phyloP scores from a whole-genome alignment of 306 rosid genomes.

The Fragaria ananassa region DNA sequence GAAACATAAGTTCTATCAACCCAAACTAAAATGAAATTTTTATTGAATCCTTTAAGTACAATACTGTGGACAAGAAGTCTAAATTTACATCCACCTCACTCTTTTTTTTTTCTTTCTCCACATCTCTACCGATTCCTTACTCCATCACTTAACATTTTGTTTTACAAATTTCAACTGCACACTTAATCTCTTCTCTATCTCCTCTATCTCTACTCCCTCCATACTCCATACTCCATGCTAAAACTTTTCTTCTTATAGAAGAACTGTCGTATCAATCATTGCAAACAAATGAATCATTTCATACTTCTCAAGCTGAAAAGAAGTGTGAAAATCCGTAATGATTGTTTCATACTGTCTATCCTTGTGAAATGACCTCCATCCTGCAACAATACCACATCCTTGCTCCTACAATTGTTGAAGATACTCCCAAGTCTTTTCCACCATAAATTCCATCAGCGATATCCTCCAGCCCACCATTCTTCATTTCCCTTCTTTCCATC shows the following conservation, averaged over 20 bases:
- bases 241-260: background rate
- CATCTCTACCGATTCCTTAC: background rate
- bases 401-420: background rate
- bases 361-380: background rate
- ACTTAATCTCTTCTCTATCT: background rate
- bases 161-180: background rate
- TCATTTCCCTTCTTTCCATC: background rate
- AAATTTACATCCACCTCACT: background rate
- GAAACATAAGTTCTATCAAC: background rate
- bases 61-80: background rate
- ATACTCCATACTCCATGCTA: background rate
- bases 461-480: background rate
- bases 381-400: background rate
- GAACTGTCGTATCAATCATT: background rate
- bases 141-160: background rate
- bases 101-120: background rate
- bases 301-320: background rate
- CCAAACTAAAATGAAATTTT: background rate
- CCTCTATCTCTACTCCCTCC: background rate
- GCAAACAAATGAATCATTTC: background rate
- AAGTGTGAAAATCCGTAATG: background rate
- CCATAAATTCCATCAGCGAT: background rate
- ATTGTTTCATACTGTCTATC: background rate
- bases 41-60: background rate
- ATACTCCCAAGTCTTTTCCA: background rate